Base-by-base conservation (phyloP, 2,329 filamentous ascomycete genomes). In the Biscogniauxia sp. region DNA sequence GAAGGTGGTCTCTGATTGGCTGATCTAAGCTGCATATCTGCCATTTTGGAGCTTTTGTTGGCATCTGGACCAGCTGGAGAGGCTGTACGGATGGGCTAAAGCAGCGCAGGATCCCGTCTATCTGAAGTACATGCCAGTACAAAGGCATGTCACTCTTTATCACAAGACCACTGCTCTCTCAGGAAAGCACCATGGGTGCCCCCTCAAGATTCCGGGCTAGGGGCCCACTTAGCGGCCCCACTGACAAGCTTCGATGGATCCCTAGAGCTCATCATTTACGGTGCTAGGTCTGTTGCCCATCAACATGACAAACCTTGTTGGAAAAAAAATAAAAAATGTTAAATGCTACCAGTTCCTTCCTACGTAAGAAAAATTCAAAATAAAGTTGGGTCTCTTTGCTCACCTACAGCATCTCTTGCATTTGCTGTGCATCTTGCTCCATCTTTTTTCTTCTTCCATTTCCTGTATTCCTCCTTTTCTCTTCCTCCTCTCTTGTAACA, bases 201-300 rank as follows among this genome's bases (percentile, higher is more conserved):
- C 61, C 55, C 37, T 57, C 60, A 56, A 61, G 60, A 54, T 51
- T 13, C 15, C 50, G 37, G 61, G 60, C 59, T 32, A 59, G 61
- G 45, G 53, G 56, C 64, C 63, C 62, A 62, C 63, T 51, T 61
- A 45, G 26, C 32, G 20, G 53, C 41, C 32, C 53, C 59, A 63
- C 54, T 55, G 28, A 20, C 57, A 25, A 56, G 53, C 53, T 59
- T 63, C 55, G 54, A 53, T 60, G 58, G 53, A 55, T 58, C 57
- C 59, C 64, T 54, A 63, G 61, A 65, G 65, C 61, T 65, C 62
- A 65, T 66, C 64, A 64, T 63, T 55, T 20, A 54, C 41, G 51
- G 55, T 51, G 53, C 49, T 37, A 45, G 32, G 56, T 55, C 53
- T 55, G 52, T 55, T 61, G 56, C 55, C 59, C 53, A 57, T 66